Base-by-base conservation (phyloP, 306 rosid genomes). In the Lathyrus oleraceus region DNA sequence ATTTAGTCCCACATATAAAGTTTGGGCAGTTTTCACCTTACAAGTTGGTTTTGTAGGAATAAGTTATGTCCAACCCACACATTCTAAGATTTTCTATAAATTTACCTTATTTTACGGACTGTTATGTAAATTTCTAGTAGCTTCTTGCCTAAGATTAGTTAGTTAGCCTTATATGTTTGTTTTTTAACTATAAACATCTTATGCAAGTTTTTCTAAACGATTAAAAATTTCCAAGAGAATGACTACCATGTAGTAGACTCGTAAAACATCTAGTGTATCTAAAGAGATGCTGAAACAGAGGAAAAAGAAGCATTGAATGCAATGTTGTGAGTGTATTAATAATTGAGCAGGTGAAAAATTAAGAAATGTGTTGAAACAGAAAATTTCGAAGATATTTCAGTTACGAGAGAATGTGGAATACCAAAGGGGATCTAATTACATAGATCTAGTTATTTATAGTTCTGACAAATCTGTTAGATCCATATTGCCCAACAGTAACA, bases 161-260 rank as follows among this genome's bases (percentile, higher is more conserved):
- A 30, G 49, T 27, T 52, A 30, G 23, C 47, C 51, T 45, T 20
- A 27, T 57, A 19, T 57, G 12, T 73, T 64, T 20, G 57, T 54
- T 65, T 52, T 20, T 40, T 9, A 82, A 65, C 72, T 65, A 43
- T 52, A 42, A 67, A 56, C 67, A 35, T 16, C 45, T 39, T 56
- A 57, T 61, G 66, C 67, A 54, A 38, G 68, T 54, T 64, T 35
- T 14, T 23, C 8, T 2, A 61, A 71, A 28, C 25, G 25, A 36
- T 74, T n/a, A 17, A 51, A 27, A 39, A 36, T 39, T 39, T 1
- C 66, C 21, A 4, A 61, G 52, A 65, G 57, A 69, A 51, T 52
- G 30, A 21, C 59, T 53, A 61, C 60, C 53, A 39, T 17, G 43
- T 19, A 61, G 63, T 36, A 17, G 43, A 12, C 67, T 35, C 59